Conservation (phyloP, 2,329 filamentous ascomycete genomes). For the Sphaerostilbella broomeana region DNA sequence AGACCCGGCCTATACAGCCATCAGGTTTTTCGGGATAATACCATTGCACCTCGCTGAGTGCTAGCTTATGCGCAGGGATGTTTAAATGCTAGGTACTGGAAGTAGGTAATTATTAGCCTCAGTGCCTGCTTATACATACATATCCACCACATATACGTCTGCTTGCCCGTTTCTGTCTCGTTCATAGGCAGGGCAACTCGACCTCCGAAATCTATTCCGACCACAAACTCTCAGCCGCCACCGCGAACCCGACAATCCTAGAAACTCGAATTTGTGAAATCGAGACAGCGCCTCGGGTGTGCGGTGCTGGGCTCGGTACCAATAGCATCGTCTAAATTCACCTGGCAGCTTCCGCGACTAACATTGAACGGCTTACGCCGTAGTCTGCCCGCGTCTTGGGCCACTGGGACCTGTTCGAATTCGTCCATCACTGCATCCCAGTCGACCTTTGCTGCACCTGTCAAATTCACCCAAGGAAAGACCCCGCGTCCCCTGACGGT, state of each 20-base stretch:
- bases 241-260: background rate
- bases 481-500: conserved; percentile 11
- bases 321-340: conserved; percentile 2
- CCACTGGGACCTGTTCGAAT: conserved; percentile 7
- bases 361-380: conserved; percentile 11
- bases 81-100: conserved; percentile 11
- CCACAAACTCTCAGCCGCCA: no score
- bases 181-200: no score
- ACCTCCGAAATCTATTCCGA: no score
- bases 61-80: conserved; percentile 5
- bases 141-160: background rate
- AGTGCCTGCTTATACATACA: background rate
- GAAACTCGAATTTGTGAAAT: no score
- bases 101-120: conserved; percentile 8
- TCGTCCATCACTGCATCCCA: background rate
- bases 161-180: background rate
- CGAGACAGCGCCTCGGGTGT: background rate
- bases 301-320: conserved; percentile 3
- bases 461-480: conserved; percentile 1
- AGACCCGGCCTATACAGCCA: conserved; percentile 12
- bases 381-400: conserved; percentile 11
- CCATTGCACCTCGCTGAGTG: conserved; percentile 2
- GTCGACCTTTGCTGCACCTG: conserved; percentile 2
- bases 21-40: conserved; percentile 6
- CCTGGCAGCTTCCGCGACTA: conserved; percentile 10